A percentile compares a stretch with the other conserved stretches of the same genome.
These are phyloP conservation scores for Sporothrix luriei DNA, from an alignment of 2,329 filamentous ascomycete species.

Conservation along the genomic window DNA sequence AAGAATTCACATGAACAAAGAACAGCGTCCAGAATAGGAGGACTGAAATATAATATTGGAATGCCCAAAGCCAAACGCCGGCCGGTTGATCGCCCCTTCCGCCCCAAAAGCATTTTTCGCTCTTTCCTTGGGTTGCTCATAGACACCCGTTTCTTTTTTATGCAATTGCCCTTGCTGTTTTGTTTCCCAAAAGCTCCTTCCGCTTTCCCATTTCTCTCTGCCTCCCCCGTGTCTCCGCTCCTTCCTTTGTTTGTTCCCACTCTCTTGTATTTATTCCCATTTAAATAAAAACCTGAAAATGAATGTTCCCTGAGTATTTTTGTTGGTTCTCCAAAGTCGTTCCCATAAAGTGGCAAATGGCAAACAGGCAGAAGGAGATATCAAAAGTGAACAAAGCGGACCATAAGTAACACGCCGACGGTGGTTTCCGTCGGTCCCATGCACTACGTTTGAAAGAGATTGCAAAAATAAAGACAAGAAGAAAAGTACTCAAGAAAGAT, in stretches of 20 bases:
- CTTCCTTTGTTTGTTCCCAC: too few species aligned
- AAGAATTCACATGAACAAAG: neutral
- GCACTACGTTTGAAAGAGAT: slow-evolving; percentile 30
- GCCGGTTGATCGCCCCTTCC: slow-evolving; percentile 19
- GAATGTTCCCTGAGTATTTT: neutral
- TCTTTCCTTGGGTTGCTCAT: neutral
- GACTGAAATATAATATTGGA: neutral
- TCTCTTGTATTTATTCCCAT: slow-evolving; percentile 23
- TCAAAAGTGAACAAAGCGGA: slow-evolving; percentile 15
- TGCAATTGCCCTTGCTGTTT: slow-evolving; percentile 11
- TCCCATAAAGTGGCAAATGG: neutral
- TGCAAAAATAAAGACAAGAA: slow-evolving; percentile 14
- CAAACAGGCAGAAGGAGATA: neutral
- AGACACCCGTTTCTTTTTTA: neutral
- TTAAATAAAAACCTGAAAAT: neutral
- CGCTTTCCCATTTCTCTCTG: neutral
- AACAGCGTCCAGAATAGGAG: neutral
- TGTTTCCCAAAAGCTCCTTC: slow-evolving; percentile 14
- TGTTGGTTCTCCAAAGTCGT: slow-evolving; percentile 4
- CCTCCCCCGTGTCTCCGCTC: too few species aligned
- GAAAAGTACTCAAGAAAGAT: slow-evolving; percentile 1
- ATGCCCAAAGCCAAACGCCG: slow-evolving; percentile 19
- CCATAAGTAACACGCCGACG: neutral
- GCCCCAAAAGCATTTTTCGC: slow-evolving; percentile 10
- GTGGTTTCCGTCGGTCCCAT: neutral